Percentiles rank a stretch among this genome's conserved stretches.
Evolutionary conservation across 495 filamentous ascomycete species (phyloP).

Genomic region (Sabuloglossum arenarium): DNA sequence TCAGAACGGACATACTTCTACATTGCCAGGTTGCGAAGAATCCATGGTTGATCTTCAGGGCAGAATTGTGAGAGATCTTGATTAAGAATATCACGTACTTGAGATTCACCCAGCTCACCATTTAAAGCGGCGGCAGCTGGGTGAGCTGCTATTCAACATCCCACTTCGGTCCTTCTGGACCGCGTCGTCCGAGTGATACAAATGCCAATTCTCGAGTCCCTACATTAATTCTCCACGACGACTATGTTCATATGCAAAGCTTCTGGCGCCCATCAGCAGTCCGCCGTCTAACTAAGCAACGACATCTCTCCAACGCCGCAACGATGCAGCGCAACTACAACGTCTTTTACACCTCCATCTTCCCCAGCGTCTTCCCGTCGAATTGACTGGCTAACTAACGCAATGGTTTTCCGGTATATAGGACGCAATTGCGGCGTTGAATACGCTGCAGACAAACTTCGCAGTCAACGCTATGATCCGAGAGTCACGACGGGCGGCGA

Average conservation of each 20-base stretch:
- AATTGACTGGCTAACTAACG: background rate
- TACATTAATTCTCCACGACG: no score
- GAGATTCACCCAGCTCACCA: background rate
- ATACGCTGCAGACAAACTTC: conserved; percentile 76
- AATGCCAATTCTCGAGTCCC: no score
- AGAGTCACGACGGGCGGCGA: conserved; percentile 43
- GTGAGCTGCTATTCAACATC: no score
- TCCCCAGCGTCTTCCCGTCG: no score
- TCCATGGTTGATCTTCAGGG: background rate
- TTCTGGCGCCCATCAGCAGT: background rate
- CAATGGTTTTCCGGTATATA: conserved; percentile 12
- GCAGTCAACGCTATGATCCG: conserved; percentile 52
- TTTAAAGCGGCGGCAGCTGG: background rate
- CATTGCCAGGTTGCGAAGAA: background rate
- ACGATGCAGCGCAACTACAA: conserved; percentile 9
- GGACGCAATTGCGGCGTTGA: conserved; percentile 74
- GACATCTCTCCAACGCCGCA: background rate
- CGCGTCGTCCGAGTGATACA: no score
- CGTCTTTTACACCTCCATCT: background rate
- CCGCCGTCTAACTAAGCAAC: background rate
- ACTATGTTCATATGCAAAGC: background rate
- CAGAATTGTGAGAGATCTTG: background rate
- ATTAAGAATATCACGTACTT: background rate
- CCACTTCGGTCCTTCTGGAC: no score
- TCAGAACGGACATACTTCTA: no score